Evolutionary conservation across 1,139 yeast genomes (phyloP), one percentile per base, ranked within the genome.

Genomic region (Kodamaea plutei): DNA sequence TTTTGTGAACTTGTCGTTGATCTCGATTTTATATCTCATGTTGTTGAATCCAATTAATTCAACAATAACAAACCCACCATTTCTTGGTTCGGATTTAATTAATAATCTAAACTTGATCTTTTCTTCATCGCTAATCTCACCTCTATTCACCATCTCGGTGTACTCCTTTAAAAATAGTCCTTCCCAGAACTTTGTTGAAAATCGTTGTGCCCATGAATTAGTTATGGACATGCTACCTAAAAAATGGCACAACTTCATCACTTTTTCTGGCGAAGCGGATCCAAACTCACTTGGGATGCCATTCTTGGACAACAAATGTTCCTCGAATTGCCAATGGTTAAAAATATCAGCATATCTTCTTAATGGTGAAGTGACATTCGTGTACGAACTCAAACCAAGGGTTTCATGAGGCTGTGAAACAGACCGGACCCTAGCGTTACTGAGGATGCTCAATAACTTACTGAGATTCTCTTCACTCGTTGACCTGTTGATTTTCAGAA

Each of bases 361-460:
- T 40, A 91, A 65, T 2, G 98, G 98, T 0, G 96, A 88, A 0
- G 98, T 88, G 3, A 84, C 79, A 23, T 87, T 84, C 6, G 84
- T 68, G 49, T 91, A 88, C 9, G 62, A 55, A 0, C 58, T 53
- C 8, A 82, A 58, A 2, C 94, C 95, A 27, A 88, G 58, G 36
- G 83, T 75, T 18, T 67, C 64, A 54, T 89, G 96, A 1, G 54
- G 52, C 1, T 48, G 48, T 48, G 50, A 71, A 35, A 37, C 59
- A 44, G 41, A 64, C 47, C 43, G 65, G 33, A 40, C 41, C 27
- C 41, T 43, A n/a, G 49, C 47, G 9, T 37, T 30, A 5, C 38
- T 34, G 17, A 44, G 29, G 9, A 42, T 45, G 23, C 35, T 44
- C 28, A 45, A 26, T 17, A 37, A 40, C 28, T 52, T 47, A 30